These are phyloP conservation scores for Cryptococcus sp. DNA, from an alignment of 1,284 basidiomycete genomes.

Conservation along the genomic window DNA sequence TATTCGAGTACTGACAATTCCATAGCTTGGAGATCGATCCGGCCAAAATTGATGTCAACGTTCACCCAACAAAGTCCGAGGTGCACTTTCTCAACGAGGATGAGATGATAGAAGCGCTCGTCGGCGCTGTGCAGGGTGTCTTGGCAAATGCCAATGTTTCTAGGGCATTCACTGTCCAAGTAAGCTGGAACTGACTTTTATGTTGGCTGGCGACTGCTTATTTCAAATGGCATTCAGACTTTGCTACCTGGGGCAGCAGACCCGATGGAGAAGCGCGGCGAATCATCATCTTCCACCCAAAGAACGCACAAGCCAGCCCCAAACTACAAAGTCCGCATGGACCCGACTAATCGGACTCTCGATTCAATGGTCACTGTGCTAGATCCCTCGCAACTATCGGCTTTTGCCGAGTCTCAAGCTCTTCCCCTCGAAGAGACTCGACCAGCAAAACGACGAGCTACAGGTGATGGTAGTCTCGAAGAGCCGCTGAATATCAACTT, in stretches of 20 bases:
- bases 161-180: slow-evolving; percentile 80
- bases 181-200: slow-evolving; percentile 35
- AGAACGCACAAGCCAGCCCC: slow-evolving; percentile 57
- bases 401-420: slow-evolving; percentile 16
- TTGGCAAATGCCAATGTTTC: slow-evolving; percentile 68
- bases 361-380: slow-evolving; percentile 78
- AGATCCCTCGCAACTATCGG: slow-evolving; percentile 38
- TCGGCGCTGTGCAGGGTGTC: slow-evolving; percentile 67
- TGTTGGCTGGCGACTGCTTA: neutral
- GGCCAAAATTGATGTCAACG: slow-evolving; percentile 90
- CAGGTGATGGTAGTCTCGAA: slow-evolving; percentile 30
- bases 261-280: slow-evolving; percentile 25
- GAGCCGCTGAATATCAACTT: slow-evolving; percentile 22
- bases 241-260: slow-evolving; percentile 48
- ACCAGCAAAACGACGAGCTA: slow-evolving; percentile 33
- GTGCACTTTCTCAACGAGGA: slow-evolving; percentile 96
- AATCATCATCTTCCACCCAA: slow-evolving; percentile 9
- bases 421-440: slow-evolving; percentile 11
- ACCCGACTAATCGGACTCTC: slow-evolving; percentile 80
- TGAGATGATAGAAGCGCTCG: slow-evolving; percentile 75
- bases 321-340: slow-evolving; percentile 91
- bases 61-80: slow-evolving; percentile 96
- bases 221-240: slow-evolving; percentile 32
- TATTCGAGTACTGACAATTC: neutral
- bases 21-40: slow-evolving; percentile 78